Evolutionary conservation across 2,329 filamentous ascomycete species (phyloP).

Genomic region (Pseudogymnoascus sp.): DNA sequence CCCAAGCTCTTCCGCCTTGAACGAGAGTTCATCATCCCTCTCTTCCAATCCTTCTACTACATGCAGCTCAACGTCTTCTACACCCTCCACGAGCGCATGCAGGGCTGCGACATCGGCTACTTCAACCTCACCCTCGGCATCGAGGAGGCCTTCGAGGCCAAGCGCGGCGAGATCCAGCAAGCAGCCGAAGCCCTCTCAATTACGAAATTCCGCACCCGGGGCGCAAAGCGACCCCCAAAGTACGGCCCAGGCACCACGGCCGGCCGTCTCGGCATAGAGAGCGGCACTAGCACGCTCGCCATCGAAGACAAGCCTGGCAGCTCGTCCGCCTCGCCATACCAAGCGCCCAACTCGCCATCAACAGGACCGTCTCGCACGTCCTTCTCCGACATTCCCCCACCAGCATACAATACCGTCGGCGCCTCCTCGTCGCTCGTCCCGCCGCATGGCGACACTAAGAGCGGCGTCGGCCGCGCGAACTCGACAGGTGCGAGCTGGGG

Average conservation of each 20-base stretch:
- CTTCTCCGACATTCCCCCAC: constrained; percentile 53
- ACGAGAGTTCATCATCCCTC: constrained; percentile 86
- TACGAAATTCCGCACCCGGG: constrained; percentile 84
- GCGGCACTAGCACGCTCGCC: constrained; percentile 19
- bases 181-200: constrained; percentile 77
- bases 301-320: constrained; percentile 13
- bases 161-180: constrained; percentile 82
- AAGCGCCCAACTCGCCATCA: background rate
- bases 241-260: constrained; percentile 15
- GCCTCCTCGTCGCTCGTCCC: constrained; percentile 33
- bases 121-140: constrained; percentile 89
- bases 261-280: constrained; percentile 19
- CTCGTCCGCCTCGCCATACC: constrained; percentile 5
- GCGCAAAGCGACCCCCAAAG: constrained; percentile 43
- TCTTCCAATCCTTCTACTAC: constrained; percentile 99
- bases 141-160: constrained; percentile 81
- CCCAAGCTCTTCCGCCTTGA: constrained; percentile 86
- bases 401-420: constrained; percentile 50
- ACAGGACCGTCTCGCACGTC: constrained; percentile 27
- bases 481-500: constrained; percentile 35
- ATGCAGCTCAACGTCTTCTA: constrained; percentile 99
- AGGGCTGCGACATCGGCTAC: constrained; percentile 92
- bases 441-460: constrained; percentile 14
- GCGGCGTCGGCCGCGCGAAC: constrained; percentile 31
- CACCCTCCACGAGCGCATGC: constrained; percentile 96